Conservation (phyloP, 2,329 filamentous ascomycete species). For the Aspergillus ochraceoroseus region DNA sequence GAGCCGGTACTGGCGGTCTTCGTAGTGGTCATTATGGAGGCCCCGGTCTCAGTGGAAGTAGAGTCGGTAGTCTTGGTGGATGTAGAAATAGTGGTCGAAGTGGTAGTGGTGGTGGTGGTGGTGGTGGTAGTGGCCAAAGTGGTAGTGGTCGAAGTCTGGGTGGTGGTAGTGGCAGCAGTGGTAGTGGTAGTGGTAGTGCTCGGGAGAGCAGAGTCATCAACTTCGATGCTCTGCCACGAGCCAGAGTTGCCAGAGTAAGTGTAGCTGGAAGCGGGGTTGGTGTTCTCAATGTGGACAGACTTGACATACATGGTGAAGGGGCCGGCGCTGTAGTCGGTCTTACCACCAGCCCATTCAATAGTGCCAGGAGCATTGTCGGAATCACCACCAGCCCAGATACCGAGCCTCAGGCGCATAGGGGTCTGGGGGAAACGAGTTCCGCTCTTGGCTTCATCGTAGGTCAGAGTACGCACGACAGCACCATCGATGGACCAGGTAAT, state of each 20-base stretch:
- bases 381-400: constrained; percentile 64
- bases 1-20: constrained; percentile 6
- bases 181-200: constrained; percentile 5
- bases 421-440: constrained; percentile 65
- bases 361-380: constrained; percentile 44
- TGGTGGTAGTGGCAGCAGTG: constrained; percentile 11
- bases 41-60: constrained; percentile 15
- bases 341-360: constrained; percentile 65
- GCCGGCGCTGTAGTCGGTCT: constrained; percentile 59
- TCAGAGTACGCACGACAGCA: constrained; percentile 57
- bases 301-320: constrained; percentile 73
- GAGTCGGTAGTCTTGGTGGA: constrained; percentile 14
- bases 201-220: constrained; percentile 16
- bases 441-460: constrained; percentile 54
- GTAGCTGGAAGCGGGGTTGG: constrained; percentile 43
- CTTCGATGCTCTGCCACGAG: constrained; percentile 59
- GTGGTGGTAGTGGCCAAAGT: constrained; percentile 9
- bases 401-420: constrained; percentile 66
- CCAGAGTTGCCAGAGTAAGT: constrained; percentile 59
- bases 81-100: constrained; percentile 15
- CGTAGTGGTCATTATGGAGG: constrained; percentile 6
- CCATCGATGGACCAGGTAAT: constrained; percentile 64
- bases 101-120: constrained; percentile 14
- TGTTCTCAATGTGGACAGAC: constrained; percentile 53
- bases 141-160: constrained; percentile 11